phyloP scores from a whole-genome alignment of 352 stramenopile species.

The Phytopythium vexans region DNA sequence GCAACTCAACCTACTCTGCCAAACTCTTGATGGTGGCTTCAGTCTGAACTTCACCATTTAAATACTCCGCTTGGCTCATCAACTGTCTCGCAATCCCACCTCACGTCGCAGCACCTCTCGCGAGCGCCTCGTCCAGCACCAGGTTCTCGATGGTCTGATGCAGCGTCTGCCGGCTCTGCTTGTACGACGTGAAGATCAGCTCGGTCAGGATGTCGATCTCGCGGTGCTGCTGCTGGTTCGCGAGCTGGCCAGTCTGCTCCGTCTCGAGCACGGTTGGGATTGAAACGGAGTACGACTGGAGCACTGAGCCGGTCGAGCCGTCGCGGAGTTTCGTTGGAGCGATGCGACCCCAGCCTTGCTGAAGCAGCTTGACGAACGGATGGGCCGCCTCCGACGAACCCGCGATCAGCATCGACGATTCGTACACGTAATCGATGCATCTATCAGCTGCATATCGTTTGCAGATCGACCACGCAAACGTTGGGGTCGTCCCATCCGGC shows the following conservation, averaged over 20 bases:
- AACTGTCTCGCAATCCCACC: neutral
- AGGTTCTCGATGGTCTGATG: slow-evolving; percentile 32
- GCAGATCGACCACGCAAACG: slow-evolving; percentile 13
- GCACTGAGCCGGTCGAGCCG: slow-evolving; percentile 13
- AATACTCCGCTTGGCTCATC: neutral
- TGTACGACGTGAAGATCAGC: slow-evolving; percentile 24
- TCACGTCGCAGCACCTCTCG: slow-evolving; percentile 2
- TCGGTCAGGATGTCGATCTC: slow-evolving; percentile 28
- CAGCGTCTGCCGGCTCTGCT: slow-evolving; percentile 23
- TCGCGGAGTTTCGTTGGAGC: slow-evolving; percentile 15
- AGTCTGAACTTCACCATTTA: neutral
- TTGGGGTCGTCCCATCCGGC: slow-evolving; percentile 6
- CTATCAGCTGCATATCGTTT: slow-evolving; percentile 19
- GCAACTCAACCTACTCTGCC: too few relatives aligned
- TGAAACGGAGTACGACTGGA: slow-evolving; percentile 25
- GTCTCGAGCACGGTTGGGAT: slow-evolving; percentile 16
- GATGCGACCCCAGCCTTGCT: slow-evolving; percentile 18
- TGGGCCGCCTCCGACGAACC: neutral
- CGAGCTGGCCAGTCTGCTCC: slow-evolving; percentile 4
- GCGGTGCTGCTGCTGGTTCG: slow-evolving; percentile 13
- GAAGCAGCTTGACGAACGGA: slow-evolving; percentile 15
- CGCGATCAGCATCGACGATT: slow-evolving; percentile 10
- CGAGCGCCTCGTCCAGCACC: slow-evolving; percentile 29
- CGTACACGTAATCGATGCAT: slow-evolving; percentile 16
- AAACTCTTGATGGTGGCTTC: too few relatives aligned